Base-by-base conservation (phyloP, 208 protist genomes). In the Crithidia fasciculata region DNA sequence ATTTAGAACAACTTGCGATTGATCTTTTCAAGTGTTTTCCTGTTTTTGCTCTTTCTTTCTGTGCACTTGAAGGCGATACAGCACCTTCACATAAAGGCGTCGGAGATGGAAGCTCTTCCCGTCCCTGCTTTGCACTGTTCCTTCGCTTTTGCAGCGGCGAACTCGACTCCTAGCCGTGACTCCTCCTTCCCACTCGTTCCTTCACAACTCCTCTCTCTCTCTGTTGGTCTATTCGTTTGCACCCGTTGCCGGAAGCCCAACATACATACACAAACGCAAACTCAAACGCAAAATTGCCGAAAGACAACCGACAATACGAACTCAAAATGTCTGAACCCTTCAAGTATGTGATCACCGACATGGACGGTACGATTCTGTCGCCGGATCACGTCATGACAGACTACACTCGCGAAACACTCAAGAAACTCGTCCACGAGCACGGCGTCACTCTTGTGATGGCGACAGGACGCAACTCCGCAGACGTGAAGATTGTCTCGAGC, bases 331-430 rank as follows among this genome's bases (percentile, higher is more conserved):
- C 47, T 0, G 13, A 60, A 10, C 64, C 56, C 9, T 84, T 87
- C 67, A 59, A 70, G 43, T 82, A 82, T 13, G 79, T 91, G 10
- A 70, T 81, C 50, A 78, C 84, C 44, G 87, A 92, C 52, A 83
- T 92, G 74, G 87, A 92, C 69, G 84, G 87, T 40, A 92, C 87
- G 47, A 54, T 89, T 43, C 66, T 92, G 19, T 78, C 70, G 15
- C 79, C 81, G 4, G 52, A 81, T 37, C 85, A 92, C 47, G 12
- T 63, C 18, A 53, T 89, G 12, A 84, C 73, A 36, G 57, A 72
- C 47, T 84, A 78, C 67, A 87, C 87, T 6, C 78, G 76, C 44
- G 71, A 86, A 19, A 86, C 82, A 2, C 80, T 93, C 16, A 80
- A 80, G 28, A 64, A 12, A 5, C 83, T 92, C 8, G 72, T 77